Base-by-base conservation (phyloP, 805 yeast genomes). In the Pichia kluyveri region DNA sequence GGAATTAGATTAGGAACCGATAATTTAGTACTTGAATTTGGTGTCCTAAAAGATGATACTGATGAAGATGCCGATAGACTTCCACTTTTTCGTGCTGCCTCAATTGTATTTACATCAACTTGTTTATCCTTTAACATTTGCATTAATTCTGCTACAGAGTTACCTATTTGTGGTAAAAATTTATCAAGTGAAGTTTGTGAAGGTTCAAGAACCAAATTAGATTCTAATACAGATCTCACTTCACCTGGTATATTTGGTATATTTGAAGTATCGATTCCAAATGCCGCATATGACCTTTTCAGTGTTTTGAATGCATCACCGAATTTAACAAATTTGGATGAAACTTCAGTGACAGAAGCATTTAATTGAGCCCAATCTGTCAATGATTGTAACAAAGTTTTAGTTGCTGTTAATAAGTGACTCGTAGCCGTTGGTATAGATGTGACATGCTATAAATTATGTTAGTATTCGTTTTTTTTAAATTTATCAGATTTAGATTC, bases 271-370 rank as follows among this genome's bases (percentile, higher is more conserved):
- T 85, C 90, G 5, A 93, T 80, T 0, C 95, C 95, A 3, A 87
- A 83, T 48, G 73, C 74, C 6, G 80, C 69, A 62, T 91, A 90
- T 3, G 95, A 86, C 51, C 87, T 75, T 23, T 90, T 80, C 0
- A 95, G 86, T 4, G 86, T 79, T 56, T 91, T 82, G 71, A 89
- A 93, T 64, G 91, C 97, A 60, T 90, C 93, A 0, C 99, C 99
- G 30, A 93, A 74, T 54, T 80, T 83, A 15, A 93, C 99, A 62
- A 88, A 93, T 4, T 89, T 85, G 57, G 89, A 87, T 2, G 96
- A 87, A 3, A 93, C 97, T 53, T 79, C 86, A 48, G 78, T 77
- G 42, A 90, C 98, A 26, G 82, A 75, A 7, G 87, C 89, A n/a
- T 76, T 73, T 23, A 78, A 79, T 51, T 79, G 73, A 1, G 98